Conservation (phyloP, 148 eudicot species). For the Dysphania ambrosioides region DNA sequence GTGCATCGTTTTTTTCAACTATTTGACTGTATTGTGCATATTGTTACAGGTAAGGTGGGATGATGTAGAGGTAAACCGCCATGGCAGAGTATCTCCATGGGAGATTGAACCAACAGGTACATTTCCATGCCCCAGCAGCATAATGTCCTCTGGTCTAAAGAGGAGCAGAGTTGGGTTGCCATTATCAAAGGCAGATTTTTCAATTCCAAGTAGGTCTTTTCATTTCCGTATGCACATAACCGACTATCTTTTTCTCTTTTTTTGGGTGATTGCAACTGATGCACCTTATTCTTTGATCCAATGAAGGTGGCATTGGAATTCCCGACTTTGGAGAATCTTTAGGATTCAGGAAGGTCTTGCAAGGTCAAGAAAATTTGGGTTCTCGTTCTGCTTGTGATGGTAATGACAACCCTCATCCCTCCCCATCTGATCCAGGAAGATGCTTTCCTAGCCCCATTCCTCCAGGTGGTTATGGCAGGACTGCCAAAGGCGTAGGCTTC, state of each 20-base stretch:
- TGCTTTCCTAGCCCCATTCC: conserved; percentile 35
- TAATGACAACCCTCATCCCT: conserved; percentile 42
- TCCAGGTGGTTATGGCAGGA: conserved; percentile 33
- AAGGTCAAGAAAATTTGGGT: conserved; percentile 98
- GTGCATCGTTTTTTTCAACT: background rate
- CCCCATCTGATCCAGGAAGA: conserved; percentile 42
- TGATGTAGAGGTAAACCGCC: conserved; percentile 60
- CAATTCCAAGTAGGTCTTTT: conserved; percentile 50
- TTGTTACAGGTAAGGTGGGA: conserved; percentile 95
- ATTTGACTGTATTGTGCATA: background rate
- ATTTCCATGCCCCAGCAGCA: conserved; percentile 48
- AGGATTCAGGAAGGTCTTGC: conserved; percentile 99
- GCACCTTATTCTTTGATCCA: background rate
- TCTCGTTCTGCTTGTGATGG: conserved; percentile 42
- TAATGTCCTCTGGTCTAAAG: conserved; percentile 57
- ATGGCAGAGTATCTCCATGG: conserved; percentile 96
- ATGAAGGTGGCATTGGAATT: conserved; percentile 60
- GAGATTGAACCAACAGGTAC: conserved; percentile 82
- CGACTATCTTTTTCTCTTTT: background rate
- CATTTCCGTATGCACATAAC: background rate
- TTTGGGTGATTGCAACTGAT: background rate
- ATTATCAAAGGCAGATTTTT: conserved; percentile 53
- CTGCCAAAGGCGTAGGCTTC: conserved; percentile 37
- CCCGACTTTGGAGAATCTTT: conserved; percentile 78
- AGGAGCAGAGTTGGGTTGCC: conserved; percentile 72